A percentile compares a stretch with the other conserved stretches of the same genome.
Conservation (phyloP, 805 yeast genomes). For the Pichia eremophila region DNA sequence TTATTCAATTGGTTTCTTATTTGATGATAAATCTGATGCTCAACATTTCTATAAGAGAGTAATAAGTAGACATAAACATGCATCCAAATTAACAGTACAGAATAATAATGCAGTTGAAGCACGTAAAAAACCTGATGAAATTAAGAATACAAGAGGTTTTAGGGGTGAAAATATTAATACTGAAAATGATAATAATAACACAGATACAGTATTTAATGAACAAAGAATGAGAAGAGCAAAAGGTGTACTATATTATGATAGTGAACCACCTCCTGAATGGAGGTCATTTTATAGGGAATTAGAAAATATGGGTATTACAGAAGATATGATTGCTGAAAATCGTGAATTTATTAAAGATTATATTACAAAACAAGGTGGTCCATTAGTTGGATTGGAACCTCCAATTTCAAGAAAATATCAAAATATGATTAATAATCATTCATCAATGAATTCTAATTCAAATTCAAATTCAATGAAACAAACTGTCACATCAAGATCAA, state of each 20-base stretch:
- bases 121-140: conserved; percentile 38
- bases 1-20: conserved; percentile 75
- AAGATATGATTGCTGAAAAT: conserved; percentile 84
- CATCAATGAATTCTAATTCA: conserved; percentile 1
- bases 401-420: conserved; percentile 65
- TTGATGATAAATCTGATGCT: conserved; percentile 86
- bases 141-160: conserved; percentile 41
- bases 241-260: conserved; percentile 65
- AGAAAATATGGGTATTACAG: conserved; percentile 70
- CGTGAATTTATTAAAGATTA: conserved; percentile 74
- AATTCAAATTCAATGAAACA: not conserved
- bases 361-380: conserved; percentile 64
- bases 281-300: conserved; percentile 61
- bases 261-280: conserved; percentile 80
- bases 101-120: conserved; percentile 85
- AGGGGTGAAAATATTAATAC: conserved; percentile 40
- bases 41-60: conserved; percentile 76
- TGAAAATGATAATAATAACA: not conserved
- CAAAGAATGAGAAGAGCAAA: conserved; percentile 48
- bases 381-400: conserved; percentile 76
- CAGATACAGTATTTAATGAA: conserved; percentile 19
- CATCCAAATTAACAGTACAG: conserved; percentile 72
- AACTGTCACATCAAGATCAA: conserved; percentile 6
- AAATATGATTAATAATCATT: conserved; percentile 3
- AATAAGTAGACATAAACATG: conserved; percentile 66